A percentile compares a stretch with the other conserved stretches of the same genome.
These are phyloP conservation scores for Penicilliopsis zonata DNA, from an alignment of 495 filamentous ascomycete species.

Conservation along the genomic window DNA sequence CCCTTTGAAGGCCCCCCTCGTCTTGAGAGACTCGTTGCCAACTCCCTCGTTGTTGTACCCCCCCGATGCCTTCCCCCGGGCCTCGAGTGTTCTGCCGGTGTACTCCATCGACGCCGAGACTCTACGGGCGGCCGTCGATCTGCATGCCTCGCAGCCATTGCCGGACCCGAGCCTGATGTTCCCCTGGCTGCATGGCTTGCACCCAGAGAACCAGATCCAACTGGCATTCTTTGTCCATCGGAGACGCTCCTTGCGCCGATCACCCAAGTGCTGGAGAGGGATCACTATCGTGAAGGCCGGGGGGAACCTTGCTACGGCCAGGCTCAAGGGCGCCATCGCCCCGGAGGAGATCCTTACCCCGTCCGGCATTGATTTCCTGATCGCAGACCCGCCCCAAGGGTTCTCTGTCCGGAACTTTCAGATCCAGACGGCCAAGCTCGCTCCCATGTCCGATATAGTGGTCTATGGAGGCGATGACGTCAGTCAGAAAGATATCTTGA, in stretches of 20 bases:
- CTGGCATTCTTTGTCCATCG: constrained; percentile 76
- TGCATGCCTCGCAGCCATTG: constrained; percentile 61
- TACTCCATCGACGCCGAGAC: constrained; percentile 60
- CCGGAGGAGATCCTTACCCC: constrained; percentile 63
- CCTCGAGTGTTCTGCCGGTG: constrained; percentile 47
- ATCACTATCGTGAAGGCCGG: constrained; percentile 84
- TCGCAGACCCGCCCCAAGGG: constrained; percentile 74
- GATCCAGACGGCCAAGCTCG: constrained; percentile 84
- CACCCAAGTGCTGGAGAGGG: constrained; percentile 69
- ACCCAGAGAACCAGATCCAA: constrained; percentile 78
- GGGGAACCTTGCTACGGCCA: constrained; percentile 59
- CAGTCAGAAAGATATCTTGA: constrained; percentile 40
- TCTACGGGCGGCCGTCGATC: constrained; percentile 60
- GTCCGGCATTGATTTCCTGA: constrained; percentile 25
- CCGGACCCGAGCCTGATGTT: constrained; percentile 79
- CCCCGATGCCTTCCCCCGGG: constrained; percentile 46
- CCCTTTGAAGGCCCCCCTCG: constrained; percentile 47
- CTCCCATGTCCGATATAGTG: constrained; percentile 80
- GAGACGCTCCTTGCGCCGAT: constrained; percentile 54
- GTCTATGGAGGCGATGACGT: constrained; percentile 68
- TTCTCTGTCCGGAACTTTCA: constrained; percentile 90
- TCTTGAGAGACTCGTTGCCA: constrained; percentile 37
- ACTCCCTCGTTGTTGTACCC: constrained; percentile 63
- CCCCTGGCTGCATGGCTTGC: constrained; percentile 97
- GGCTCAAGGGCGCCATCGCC: constrained; percentile 74